These are phyloP conservation scores for Aspergillus uvarum DNA, from an alignment of 2,329 filamentous ascomycete genomes.

Conservation along the genomic window DNA sequence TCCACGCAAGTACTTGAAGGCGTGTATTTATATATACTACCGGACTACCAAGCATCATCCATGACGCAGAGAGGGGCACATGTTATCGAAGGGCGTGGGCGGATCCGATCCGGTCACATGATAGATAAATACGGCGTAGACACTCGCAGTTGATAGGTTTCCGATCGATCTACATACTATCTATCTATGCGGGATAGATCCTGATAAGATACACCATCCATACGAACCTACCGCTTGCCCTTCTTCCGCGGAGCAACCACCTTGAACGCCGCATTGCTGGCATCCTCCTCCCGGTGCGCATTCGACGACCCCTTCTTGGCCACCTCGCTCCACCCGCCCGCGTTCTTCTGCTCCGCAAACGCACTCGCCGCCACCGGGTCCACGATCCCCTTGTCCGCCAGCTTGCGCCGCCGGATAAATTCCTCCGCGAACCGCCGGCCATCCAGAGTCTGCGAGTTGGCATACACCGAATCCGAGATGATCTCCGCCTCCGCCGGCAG, in stretches of 20 bases:
- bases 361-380: conserved; percentile 60
- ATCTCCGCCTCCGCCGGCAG: conserved; percentile 76
- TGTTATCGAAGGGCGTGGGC: not conserved
- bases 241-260: conserved; percentile 93
- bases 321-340: conserved; percentile 90
- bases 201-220: not conserved
- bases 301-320: conserved; percentile 78
- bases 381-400: conserved; percentile 87
- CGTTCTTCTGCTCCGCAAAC: conserved; percentile 50
- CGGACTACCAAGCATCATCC: too few species aligned
- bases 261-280: conserved; percentile 68
- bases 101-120: not conserved
- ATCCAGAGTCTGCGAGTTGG: conserved; percentile 83
- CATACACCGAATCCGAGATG: conserved; percentile 87
- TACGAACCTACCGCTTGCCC: conserved; percentile 62
- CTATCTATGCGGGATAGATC: not conserved
- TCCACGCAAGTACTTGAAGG: too few species aligned
- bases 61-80: not conserved
- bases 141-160: too few species aligned
- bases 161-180: not conserved
- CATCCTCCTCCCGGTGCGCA: conserved; percentile 49
- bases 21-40: too few species aligned
- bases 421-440: conserved; percentile 91
- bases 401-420: conserved; percentile 87
- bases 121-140: not conserved